A percentile compares a stretch with the other conserved stretches of the same genome.
Evolutionary conservation across 108 stramenopile species (phyloP).

Genomic region (Nitzschia sp.): DNA sequence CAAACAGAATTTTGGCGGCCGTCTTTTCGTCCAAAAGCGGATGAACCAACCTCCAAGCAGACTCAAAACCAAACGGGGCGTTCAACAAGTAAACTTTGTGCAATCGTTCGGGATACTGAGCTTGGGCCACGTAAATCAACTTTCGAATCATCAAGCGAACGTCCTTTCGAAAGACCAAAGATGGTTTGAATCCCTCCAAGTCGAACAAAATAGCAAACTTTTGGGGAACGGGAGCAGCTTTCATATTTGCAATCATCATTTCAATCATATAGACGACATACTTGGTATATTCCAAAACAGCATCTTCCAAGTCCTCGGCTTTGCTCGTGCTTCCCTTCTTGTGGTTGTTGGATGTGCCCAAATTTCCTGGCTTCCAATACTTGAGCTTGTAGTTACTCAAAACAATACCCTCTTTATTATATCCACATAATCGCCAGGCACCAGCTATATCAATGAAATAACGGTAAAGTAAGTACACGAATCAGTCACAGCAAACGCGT

Average conservation of each 20-base stretch:
- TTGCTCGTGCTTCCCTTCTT: background rate
- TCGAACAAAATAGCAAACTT: slow-evolving; percentile 36
- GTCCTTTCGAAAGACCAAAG: slow-evolving; percentile 19
- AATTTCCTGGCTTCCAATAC: slow-evolving; percentile 24
- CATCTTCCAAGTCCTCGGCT: slow-evolving; percentile 3
- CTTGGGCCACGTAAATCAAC: slow-evolving; percentile 34
- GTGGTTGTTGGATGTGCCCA: background rate
- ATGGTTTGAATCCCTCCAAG: slow-evolving; percentile 21
- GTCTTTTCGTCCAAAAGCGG: slow-evolving; percentile 31
- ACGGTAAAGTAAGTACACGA: background rate
- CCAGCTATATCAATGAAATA: slow-evolving; percentile 18
- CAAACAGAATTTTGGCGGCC: slow-evolving; percentile 25
- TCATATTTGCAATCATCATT: slow-evolving; percentile 31
- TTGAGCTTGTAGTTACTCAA: slow-evolving; percentile 28
- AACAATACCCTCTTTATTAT: slow-evolving; percentile 22
- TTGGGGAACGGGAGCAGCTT: slow-evolving; percentile 3
- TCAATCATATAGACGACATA: slow-evolving; percentile 32
- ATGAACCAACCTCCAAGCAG: slow-evolving; percentile 27
- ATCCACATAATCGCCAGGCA: slow-evolving; percentile 27
- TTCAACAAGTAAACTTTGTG: slow-evolving; percentile 22
- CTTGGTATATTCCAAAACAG: slow-evolving; percentile 24
- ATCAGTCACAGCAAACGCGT: background rate
- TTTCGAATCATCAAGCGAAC: slow-evolving; percentile 32
- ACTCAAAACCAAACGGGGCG: slow-evolving; percentile 28
- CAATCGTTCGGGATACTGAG: slow-evolving; percentile 36